Base-by-base conservation (phyloP, 768 basidiomycete species). In the Hygrocybe punicea region DNA sequence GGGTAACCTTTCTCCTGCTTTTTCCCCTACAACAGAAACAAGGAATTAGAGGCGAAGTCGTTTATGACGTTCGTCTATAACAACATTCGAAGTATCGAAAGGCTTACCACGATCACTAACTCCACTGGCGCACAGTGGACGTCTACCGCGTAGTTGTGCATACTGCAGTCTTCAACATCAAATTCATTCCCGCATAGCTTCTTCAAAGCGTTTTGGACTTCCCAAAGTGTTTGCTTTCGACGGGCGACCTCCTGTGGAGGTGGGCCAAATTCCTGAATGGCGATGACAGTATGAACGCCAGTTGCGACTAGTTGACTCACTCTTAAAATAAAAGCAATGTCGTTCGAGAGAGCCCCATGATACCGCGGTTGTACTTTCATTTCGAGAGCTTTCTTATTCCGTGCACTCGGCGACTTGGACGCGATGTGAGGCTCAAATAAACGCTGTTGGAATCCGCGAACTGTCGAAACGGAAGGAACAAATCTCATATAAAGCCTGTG, bases 41-140 rank as follows among this genome's bases (percentile, higher is more conserved):
- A n/a, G n/a, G 46, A 24, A 25, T 47, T 14, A 47, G 46, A 47
- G 13, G 39, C 11, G 3, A 24, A 21, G 13, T 13, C 46, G 46
- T n/a, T n/a, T n/a, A n/a, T n/a, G n/a, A n/a, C n/a, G n/a, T n/a
- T n/a, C n/a, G n/a, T n/a, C n/a, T n/a, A n/a, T n/a, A n/a, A n/a
- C n/a, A n/a, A n/a, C n/a, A n/a, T n/a, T n/a, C n/a, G n/a, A n/a
- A n/a, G n/a, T n/a, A n/a, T n/a, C 6, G 16, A 4, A 34, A 14
- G 13, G 17, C 60, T 34, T 35, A 63, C 64, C 55, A 58, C 55
- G 25, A 65, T 56, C 6, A 25, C 57, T 25, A 62, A 51, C n/a
- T 63, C 64, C 13, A 60, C 34, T 14, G 60, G 60, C 23, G 49
- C 42, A 4, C 42, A 2, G 10, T 23, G 14, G 16, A 51, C 14